Evolutionary conservation across 345 rosid genomes (phyloP).

Genomic region (Brassica nigra): DNA sequence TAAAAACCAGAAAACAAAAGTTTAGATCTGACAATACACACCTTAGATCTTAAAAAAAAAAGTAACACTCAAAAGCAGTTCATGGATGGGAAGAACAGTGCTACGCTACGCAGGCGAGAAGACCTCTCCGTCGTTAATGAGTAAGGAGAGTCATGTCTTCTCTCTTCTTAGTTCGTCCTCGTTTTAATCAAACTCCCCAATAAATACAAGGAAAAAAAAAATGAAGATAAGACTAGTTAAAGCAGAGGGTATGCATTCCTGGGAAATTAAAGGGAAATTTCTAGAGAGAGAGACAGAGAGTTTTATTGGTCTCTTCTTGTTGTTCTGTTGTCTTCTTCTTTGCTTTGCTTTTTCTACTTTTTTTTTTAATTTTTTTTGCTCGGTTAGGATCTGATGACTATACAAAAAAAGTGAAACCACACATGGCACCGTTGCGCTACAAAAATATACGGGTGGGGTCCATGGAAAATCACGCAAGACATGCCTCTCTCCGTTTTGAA

Average conservation of each 20-base stretch:
- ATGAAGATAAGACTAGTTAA: conserved; percentile 3
- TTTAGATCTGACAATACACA: not conserved
- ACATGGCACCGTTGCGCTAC: not conserved
- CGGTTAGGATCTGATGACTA: conserved; percentile 47
- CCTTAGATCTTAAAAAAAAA: conserved; percentile 26
- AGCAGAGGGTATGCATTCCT: conserved; percentile 15
- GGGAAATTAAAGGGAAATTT: not conserved
- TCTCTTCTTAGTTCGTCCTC: conserved; percentile 12
- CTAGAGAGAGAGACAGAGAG: conserved; percentile 24
- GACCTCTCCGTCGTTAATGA: not conserved
- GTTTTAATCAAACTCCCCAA: not conserved
- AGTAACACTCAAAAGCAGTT: not conserved
- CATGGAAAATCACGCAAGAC: conserved; percentile 30
- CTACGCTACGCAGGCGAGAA: not conserved
- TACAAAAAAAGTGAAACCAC: conserved; percentile 1
- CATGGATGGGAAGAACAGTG: not conserved
- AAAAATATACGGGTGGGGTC: conserved; percentile 24
- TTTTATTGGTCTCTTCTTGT: not conserved
- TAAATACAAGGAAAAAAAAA: not conserved
- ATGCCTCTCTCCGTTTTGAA: conserved; percentile 19
- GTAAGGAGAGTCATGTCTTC: not conserved
- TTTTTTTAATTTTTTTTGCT: conserved; percentile 10
- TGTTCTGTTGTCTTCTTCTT: conserved; percentile 21
- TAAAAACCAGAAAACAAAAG: not conserved
- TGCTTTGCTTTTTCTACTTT: conserved; percentile 13